A percentile compares a stretch with the other conserved stretches of the same genome.
These are phyloP conservation scores for Leccinum broughii DNA, from an alignment of 768 basidiomycete genomes.

Conservation along the genomic window DNA sequence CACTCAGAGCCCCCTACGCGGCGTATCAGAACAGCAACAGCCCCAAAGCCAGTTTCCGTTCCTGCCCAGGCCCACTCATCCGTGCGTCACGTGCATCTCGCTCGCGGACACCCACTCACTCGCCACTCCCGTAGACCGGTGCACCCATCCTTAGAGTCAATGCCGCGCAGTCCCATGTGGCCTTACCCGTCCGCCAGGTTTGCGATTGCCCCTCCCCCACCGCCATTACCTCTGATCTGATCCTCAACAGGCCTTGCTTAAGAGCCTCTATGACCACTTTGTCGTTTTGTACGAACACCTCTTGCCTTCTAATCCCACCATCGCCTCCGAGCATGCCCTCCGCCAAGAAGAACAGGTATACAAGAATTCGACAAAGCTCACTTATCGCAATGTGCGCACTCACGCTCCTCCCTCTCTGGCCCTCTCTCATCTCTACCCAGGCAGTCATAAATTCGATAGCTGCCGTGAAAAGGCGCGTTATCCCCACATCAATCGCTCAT, in stretches of 20 bases:
- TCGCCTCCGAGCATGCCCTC: slow-evolving; percentile 79
- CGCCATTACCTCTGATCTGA: neutral
- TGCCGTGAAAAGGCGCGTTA: slow-evolving; percentile 49
- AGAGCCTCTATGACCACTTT: slow-evolving; percentile 73
- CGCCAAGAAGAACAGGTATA: slow-evolving; percentile 83
- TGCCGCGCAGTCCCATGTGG: slow-evolving; percentile 67
- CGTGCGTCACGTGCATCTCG: slow-evolving; percentile 17
- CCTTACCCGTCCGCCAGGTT: slow-evolving; percentile 76
- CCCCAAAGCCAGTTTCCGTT: slow-evolving; percentile 43
- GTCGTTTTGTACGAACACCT: slow-evolving; percentile 62
- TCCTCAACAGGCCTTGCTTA: slow-evolving; percentile 64
- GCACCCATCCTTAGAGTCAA: slow-evolving; percentile 65
- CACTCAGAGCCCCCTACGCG: slow-evolving; percentile 59
- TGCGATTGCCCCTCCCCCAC: slow-evolving; percentile 19
- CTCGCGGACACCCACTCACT: neutral
- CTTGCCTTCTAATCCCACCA: slow-evolving; percentile 49
- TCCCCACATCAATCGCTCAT: slow-evolving; percentile 60
- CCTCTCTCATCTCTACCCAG: slow-evolving; percentile 32
- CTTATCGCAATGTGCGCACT: slow-evolving; percentile 75
- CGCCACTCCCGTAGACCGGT: slow-evolving; percentile 43
- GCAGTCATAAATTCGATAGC: slow-evolving; percentile 54
- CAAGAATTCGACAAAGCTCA: slow-evolving; percentile 67
- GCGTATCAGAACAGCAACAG: slow-evolving; percentile 53
- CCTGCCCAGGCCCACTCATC: slow-evolving; percentile 39
- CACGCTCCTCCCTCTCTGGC: neutral